These are phyloP conservation scores for Blastobotrys petasosporus DNA, from an alignment of 1,139 yeast species.

Conservation along the genomic window DNA sequence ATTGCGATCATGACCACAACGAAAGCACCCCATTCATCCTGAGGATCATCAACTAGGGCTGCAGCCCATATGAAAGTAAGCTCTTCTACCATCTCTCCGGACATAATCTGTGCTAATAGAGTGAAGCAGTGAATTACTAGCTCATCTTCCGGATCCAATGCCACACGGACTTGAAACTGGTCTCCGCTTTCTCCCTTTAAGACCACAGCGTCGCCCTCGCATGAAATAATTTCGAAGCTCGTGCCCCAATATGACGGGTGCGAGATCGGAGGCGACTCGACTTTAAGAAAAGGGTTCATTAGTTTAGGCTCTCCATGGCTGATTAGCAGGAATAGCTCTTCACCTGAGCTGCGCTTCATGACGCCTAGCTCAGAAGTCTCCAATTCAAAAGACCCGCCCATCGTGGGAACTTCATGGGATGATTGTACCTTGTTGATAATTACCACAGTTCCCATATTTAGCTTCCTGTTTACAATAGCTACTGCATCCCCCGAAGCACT, in stretches of 20 bases:
- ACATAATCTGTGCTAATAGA: conserved; percentile 43
- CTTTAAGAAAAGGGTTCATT: conserved; percentile 60
- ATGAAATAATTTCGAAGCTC: conserved; percentile 10
- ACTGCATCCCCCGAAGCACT: conserved; percentile 43
- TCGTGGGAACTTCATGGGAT: conserved; percentile 16
- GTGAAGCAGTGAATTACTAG: conserved; percentile 37
- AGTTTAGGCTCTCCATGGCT: conserved; percentile 36
- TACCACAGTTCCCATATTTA: conserved; percentile 21
- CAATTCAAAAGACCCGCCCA: no score
- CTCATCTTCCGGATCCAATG: conserved; percentile 44
- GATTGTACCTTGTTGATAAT: conserved; percentile 20
- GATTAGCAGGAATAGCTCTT: conserved; percentile 1
- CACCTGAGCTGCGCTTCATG: conserved; percentile 3
- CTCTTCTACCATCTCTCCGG: conserved; percentile 51
- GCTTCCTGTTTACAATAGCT: conserved; percentile 37
- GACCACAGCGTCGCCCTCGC: conserved; percentile 18
- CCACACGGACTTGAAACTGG: conserved; percentile 36
- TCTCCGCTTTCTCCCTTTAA: conserved; percentile 23
- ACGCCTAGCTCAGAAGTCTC: conserved; percentile 1
- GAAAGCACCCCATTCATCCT: conserved; percentile 61
- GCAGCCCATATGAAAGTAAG: conserved; percentile 63
- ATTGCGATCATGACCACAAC: conserved; percentile 42
- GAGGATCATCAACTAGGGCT: conserved; percentile 37
- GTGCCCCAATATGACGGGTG: conserved; percentile 15
- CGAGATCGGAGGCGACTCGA: conserved; percentile 41